Evolutionary conservation across 2,329 filamentous ascomycete genomes (phyloP), one percentile per base, ranked within the genome.

Genomic region (Dryadomyces quercus-mongolicae): DNA sequence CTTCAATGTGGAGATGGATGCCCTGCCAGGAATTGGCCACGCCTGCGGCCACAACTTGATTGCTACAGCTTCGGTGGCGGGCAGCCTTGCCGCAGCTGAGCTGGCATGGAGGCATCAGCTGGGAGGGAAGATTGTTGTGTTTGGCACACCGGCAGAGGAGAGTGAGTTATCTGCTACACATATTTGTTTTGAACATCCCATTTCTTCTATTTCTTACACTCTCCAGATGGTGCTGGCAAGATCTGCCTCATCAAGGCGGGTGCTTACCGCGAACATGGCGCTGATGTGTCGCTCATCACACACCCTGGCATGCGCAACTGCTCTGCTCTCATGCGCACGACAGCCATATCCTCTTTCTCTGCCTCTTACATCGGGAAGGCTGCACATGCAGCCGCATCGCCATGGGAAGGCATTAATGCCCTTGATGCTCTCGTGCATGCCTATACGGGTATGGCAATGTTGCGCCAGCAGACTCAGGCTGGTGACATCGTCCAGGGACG

Each of bases 361-460:
- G 76, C 75, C 0, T 73, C 74, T 16, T 82, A 78, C 57, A 70
- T 71, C 1, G 80, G 80, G 1, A 71, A 71, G 51, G 74, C 74
- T 54, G 77, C 80, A 0, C 79, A 82, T 58, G 78, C 78, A 0
- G 78, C 74, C 0, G 73, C 73, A 3, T 73, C 68, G n/a, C 80
- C 78, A 0, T 82, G 78, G 78, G 68, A 77, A 5, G 80, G 80
- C 0, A 70, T 77, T 59, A 82, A 83, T 60, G 79, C 80, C 0
- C 70, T 82, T 0, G 80, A 83, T 59, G 78, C 78, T 0, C 61
- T 80, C 21, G 67, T 82, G 2, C 67, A 70, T 0, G 72, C 69
- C 0, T 76, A 76, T 58, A 73, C 71, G 52, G 68, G 67, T 46
- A 63, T 82, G 4, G 72, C 74, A 0, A 68, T 77, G 0, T 67